phyloP scores from a whole-genome alignment of 2,329 filamentous ascomycete species.

The Fusarium bulbicola region DNA sequence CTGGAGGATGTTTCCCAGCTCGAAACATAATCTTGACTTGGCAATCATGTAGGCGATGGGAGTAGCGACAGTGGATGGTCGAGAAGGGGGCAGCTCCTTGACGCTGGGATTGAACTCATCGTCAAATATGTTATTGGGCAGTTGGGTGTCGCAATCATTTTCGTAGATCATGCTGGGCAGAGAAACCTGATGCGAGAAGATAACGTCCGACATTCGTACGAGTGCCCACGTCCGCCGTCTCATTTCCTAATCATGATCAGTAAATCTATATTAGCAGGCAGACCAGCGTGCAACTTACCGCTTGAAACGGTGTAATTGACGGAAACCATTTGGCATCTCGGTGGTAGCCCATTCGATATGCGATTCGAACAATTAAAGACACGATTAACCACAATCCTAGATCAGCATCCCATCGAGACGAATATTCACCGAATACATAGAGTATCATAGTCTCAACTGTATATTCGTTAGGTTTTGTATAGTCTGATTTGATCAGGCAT shows the following conservation, averaged over 20 bases:
- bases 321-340: constrained; percentile 80
- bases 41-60: constrained; percentile 82
- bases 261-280: neutral
- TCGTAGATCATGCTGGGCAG: constrained; percentile 75
- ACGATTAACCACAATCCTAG: constrained; percentile 69
- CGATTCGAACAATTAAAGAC: constrained; percentile 64
- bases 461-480: constrained; percentile 77
- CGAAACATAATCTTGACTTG: constrained; percentile 73
- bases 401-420: constrained; percentile 77
- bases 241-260: constrained; percentile 67
- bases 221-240: constrained; percentile 74
- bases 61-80: constrained; percentile 75
- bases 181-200: constrained; percentile 80
- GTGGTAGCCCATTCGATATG: constrained; percentile 79
- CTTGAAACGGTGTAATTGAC: constrained; percentile 76
- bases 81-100: constrained; percentile 71
- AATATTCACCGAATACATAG: constrained; percentile 80
- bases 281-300: constrained; percentile 53
- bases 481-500: constrained; percentile 79
- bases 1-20: constrained; percentile 78
- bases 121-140: constrained; percentile 82
- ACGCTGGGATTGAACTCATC: constrained; percentile 79
- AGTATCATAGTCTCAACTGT: constrained; percentile 82
- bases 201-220: constrained; percentile 76
- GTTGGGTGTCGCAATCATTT: constrained; percentile 77